Evolutionary conservation across 441 rosid genomes (phyloP).

Genomic region (Macaranga tanarius): DNA sequence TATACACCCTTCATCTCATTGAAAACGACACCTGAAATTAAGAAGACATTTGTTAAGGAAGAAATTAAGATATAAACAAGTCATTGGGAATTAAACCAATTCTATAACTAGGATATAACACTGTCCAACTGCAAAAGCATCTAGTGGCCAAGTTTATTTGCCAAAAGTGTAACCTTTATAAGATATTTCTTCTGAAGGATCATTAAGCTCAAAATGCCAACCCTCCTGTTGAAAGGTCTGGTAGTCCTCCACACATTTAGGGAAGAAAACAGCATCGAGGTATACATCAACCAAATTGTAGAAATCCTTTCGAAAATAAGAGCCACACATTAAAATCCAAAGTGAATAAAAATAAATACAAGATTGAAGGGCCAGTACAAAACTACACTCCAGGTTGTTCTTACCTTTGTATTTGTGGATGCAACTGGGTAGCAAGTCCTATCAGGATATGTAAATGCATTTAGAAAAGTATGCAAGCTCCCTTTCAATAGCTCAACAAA

Average conservation of each 20-base stretch:
- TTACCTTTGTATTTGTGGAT: slow-evolving; percentile 85
- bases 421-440: slow-evolving; percentile 99
- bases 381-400: slow-evolving; percentile 6
- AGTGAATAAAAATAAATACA: background rate
- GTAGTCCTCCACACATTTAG: slow-evolving; percentile 84
- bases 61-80: slow-evolving; percentile 4
- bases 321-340: slow-evolving; percentile 12
- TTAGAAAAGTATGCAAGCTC: slow-evolving; percentile 84
- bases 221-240: slow-evolving; percentile 98
- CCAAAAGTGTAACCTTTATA: slow-evolving; percentile 65
- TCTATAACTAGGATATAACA: slow-evolving; percentile 12
- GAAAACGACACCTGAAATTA: slow-evolving; percentile 81
- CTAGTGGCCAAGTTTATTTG: slow-evolving; percentile 1
- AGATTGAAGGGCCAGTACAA: background rate
- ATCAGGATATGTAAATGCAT: slow-evolving; percentile 97
- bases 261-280: slow-evolving; percentile 94
- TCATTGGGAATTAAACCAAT: background rate
- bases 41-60: slow-evolving; percentile 16
- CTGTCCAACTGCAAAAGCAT: background rate
- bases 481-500: slow-evolving; percentile 93
- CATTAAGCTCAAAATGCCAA: slow-evolving; percentile 90
- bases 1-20: slow-evolving; percentile 99
- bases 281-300: slow-evolving; percentile 94
- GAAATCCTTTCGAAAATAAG: slow-evolving; percentile 58
- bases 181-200: slow-evolving; percentile 80